Conservation (phyloP, 2,329 filamentous ascomycete genomes). For the Aspergillus phoenicis region DNA sequence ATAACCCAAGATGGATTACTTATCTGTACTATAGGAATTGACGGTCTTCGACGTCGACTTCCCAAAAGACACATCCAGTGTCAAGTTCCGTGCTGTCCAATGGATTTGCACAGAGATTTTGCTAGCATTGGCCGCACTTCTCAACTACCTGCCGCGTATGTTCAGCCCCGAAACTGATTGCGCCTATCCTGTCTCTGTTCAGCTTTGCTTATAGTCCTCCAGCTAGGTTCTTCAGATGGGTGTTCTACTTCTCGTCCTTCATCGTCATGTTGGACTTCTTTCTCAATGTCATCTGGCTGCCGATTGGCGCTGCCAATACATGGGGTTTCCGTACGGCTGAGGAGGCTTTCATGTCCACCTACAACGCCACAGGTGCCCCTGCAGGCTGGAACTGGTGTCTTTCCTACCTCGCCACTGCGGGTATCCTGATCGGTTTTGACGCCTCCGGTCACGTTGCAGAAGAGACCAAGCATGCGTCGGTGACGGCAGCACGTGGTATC, state of each 20-base stretch:
- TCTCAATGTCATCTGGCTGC: conserved; percentile 63
- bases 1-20: conserved; percentile 5
- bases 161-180: background rate
- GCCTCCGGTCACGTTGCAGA: conserved; percentile 64
- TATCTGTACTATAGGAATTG: conserved; percentile 50
- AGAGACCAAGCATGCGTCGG: conserved; percentile 58
- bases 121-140: conserved; percentile 52
- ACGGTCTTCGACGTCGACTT: conserved; percentile 60
- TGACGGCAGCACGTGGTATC: conserved; percentile 59
- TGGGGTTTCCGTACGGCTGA: conserved; percentile 61
- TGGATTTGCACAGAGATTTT: conserved; percentile 61
- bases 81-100: conserved; percentile 63
- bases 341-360: conserved; percentile 63
- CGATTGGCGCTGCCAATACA: conserved; percentile 58
- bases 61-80: conserved; percentile 53
- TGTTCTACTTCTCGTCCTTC: conserved; percentile 29
- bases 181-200: background rate
- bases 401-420: conserved; percentile 62
- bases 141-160: conserved; percentile 56
- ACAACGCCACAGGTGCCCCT: conserved; percentile 60
- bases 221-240: conserved; percentile 50
- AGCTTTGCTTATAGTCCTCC: background rate
- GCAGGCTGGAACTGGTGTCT: conserved; percentile 66
- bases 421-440: conserved; percentile 63
- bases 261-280: conserved; percentile 61